Evolutionary conservation across 371 early-diverging fungal genomes (phyloP).

Genomic region (Haplosporangium sp.): DNA sequence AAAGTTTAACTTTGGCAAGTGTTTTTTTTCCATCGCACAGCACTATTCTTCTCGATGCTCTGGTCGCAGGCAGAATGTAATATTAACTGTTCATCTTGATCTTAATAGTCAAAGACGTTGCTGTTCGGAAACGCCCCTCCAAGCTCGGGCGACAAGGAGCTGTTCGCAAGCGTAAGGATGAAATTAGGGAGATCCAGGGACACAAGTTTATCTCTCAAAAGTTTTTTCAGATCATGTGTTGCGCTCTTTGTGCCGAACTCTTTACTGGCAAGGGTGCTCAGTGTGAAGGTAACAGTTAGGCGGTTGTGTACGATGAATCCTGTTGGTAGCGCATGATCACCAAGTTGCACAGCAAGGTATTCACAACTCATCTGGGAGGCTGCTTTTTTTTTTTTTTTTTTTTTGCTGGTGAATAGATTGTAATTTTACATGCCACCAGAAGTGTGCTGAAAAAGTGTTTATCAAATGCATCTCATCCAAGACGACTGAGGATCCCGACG

Average conservation of each 20-base stretch:
- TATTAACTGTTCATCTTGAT: slow-evolving; percentile 1
- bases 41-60: background rate
- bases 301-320: too few relatives aligned
- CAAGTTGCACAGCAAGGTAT: too few relatives aligned
- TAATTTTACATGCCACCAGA: slow-evolving; percentile 88
- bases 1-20: slow-evolving; percentile 73
- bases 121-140: slow-evolving; percentile 62
- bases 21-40: background rate
- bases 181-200: slow-evolving; percentile 78
- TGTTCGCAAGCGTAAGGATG: slow-evolving; percentile 85
- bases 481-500: slow-evolving; percentile 59
- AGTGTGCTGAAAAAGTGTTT: slow-evolving; percentile 62
- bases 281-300: slow-evolving; percentile 68
- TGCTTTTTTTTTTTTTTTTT: background rate
- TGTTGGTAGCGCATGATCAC: too few relatives aligned
- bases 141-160: slow-evolving; percentile 85
- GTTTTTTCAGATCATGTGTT: slow-evolving; percentile 91
- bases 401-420: slow-evolving; percentile 66
- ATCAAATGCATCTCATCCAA: slow-evolving; percentile 79
- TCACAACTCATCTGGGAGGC: background rate
- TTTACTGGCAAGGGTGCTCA: slow-evolving; percentile 85
- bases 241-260: slow-evolving; percentile 91
- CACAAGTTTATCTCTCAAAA: slow-evolving; percentile 87
- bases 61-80: background rate
- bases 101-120: slow-evolving; percentile 45